These are phyloP conservation scores for Haberlea rhodopensis DNA, from an alignment of 257 asterid genomes.

Conservation along the genomic window DNA sequence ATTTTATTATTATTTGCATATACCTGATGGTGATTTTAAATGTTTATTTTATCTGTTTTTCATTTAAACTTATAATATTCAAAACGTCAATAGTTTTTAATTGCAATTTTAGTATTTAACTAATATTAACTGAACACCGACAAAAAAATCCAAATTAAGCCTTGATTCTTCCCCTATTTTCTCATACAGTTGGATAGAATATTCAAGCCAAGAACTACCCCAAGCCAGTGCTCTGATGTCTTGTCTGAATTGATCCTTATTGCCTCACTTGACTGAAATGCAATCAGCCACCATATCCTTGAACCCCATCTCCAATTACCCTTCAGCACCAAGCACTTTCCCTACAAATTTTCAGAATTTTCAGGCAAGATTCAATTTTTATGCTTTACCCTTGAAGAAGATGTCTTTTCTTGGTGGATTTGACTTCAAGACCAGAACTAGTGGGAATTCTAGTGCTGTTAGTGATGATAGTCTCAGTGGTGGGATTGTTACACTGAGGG, in stretches of 20 bases:
- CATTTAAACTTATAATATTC: no score
- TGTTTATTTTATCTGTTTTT: no score
- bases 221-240: conserved; percentile 27
- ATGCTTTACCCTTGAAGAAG: conserved; percentile 25
- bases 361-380: conserved; percentile 29
- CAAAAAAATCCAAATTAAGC: no score
- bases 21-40: no score
- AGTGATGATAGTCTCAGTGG: conserved; percentile 24
- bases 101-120: no score
- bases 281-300: conserved; percentile 36
- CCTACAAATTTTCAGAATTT: conserved; percentile 29
- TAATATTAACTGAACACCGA: no score
- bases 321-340: conserved; percentile 32
- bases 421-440: conserved; percentile 42
- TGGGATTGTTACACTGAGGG: conserved; percentile 62
- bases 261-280: conserved; percentile 36
- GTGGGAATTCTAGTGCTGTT: conserved; percentile 20
- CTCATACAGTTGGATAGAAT: conserved; percentile 1
- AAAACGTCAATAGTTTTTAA: no score
- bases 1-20: no score
- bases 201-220: conserved; percentile 17
- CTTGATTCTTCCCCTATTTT: not conserved
- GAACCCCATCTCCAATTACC: conserved; percentile 39
- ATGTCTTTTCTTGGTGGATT: conserved; percentile 46
- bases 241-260: not conserved